Percentiles rank a stretch among this genome's conserved stretches.
phyloP scores from a whole-genome alignment of 176 grass and related monocot genomes.

The Eragrostis curvula region DNA sequence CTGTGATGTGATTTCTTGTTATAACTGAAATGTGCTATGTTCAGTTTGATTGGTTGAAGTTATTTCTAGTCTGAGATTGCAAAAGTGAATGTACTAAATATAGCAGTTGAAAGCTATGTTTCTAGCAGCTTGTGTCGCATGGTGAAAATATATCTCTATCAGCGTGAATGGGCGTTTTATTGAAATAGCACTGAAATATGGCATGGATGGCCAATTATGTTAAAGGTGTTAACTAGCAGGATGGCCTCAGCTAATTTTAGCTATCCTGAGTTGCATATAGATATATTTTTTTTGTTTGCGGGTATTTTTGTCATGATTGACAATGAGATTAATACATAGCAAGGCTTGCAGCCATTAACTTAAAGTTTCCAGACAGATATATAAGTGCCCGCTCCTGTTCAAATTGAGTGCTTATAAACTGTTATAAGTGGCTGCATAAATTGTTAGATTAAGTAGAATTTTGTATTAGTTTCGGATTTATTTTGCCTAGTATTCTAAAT shows the following conservation, averaged over 20 bases:
- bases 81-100: constrained; percentile 15
- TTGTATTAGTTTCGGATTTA: background rate
- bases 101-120: constrained; percentile 5
- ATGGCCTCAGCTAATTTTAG: constrained; percentile 12
- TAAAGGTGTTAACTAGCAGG: constrained; percentile 15
- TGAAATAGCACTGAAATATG: background rate
- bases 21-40: constrained; percentile 9
- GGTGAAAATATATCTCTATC: constrained; percentile 5
- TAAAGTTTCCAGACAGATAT: constrained; percentile 11
- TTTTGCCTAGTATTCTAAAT: constrained; percentile 5
- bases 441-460: too few species aligned
- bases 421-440: too few species aligned
- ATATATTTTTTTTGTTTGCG: background rate
- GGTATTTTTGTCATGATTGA: constrained; percentile 4
- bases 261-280: constrained; percentile 22
- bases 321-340: background rate
- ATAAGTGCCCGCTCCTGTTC: background rate
- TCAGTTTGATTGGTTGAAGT: constrained; percentile 19
- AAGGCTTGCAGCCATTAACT: background rate
- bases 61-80: background rate
- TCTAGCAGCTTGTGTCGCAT: constrained; percentile 15
- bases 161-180: background rate
- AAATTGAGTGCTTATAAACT: constrained; percentile 5
- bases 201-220: background rate
- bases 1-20: constrained; percentile 4